Conservation (phyloP, 345 rosid genomes). For the Boechera retrofracta region DNA sequence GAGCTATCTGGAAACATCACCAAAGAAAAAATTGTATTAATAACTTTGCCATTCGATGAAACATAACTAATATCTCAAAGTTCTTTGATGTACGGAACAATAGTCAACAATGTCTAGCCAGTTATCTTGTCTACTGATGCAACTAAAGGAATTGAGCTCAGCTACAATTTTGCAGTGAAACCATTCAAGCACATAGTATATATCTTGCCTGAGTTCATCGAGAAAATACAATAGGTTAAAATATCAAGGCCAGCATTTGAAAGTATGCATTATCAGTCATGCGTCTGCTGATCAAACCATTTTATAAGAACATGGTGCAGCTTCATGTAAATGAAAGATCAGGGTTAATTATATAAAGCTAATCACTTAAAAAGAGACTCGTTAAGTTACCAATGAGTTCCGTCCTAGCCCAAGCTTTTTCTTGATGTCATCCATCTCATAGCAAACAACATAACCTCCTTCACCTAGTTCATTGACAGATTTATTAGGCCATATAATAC, state of each 20-base stretch:
- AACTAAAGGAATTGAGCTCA: constrained; percentile 6
- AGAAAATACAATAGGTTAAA: constrained; percentile 15
- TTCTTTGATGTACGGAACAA: neutral
- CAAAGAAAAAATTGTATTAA: neutral
- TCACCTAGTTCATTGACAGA: constrained; percentile 63
- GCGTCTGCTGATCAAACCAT: constrained; percentile 8
- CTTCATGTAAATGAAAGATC: constrained; percentile 22
- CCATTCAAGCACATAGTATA: neutral
- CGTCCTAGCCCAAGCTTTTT: constrained; percentile 87
- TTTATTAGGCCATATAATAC: constrained; percentile 31
- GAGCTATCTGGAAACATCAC: constrained; percentile 60
- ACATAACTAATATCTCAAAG: constrained; percentile 1
- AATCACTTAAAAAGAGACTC: constrained; percentile 22
- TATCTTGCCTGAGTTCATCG: neutral
- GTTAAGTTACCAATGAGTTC: constrained; percentile 75
- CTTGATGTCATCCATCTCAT: constrained; percentile 91
- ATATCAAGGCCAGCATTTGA: constrained; percentile 12
- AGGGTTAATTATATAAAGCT: constrained; percentile 26
- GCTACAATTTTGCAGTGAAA: constrained; percentile 23
- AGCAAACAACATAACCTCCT: constrained; percentile 81
- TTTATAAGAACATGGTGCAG: constrained; percentile 6
- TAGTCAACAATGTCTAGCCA: neutral
- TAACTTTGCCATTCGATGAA: neutral
- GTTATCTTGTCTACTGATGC: constrained; percentile 12
- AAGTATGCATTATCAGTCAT: constrained; percentile 11